These are phyloP conservation scores for Sporothrix brunneoviolacea DNA, from an alignment of 2,329 filamentous ascomycete species.

Conservation along the genomic window DNA sequence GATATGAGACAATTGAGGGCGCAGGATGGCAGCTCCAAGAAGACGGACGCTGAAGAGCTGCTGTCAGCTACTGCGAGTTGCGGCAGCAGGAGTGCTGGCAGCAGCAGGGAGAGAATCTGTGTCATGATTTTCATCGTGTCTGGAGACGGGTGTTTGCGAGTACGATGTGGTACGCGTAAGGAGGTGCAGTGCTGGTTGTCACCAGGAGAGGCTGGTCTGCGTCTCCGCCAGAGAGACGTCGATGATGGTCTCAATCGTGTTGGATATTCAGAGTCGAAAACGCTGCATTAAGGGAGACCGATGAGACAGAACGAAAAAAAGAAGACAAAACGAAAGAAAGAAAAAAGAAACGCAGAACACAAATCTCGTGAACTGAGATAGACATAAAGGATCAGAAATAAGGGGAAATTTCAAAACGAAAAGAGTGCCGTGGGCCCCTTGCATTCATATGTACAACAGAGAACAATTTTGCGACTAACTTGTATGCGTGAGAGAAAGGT, in stretches of 20 bases:
- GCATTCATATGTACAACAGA: background rate
- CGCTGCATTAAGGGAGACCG: no score
- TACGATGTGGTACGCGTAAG: background rate
- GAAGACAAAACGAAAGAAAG: background rate
- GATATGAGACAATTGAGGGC: constrained; percentile 5
- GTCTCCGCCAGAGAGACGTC: no score
- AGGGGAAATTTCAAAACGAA: background rate
- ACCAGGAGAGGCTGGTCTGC: no score
- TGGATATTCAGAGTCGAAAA: background rate
- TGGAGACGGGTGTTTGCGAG: background rate
- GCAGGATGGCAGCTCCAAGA: constrained; percentile 6
- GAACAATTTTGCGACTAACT: no score
- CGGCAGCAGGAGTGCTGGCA: constrained; percentile 6
- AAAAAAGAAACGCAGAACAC: no score
- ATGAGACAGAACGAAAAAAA: no score
- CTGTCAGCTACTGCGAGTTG: background rate
- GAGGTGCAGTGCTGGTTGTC: no score
- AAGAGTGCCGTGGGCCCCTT: background rate
- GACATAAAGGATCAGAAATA: background rate
- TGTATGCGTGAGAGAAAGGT: no score
- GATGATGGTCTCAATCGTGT: background rate
- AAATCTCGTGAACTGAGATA: no score
- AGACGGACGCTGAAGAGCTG: background rate
- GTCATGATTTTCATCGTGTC: constrained; percentile 6
- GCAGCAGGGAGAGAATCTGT: constrained; percentile 2